These are phyloP conservation scores for Saturnispora zaruensis DNA, from an alignment of 805 yeast species.

Conservation along the genomic window DNA sequence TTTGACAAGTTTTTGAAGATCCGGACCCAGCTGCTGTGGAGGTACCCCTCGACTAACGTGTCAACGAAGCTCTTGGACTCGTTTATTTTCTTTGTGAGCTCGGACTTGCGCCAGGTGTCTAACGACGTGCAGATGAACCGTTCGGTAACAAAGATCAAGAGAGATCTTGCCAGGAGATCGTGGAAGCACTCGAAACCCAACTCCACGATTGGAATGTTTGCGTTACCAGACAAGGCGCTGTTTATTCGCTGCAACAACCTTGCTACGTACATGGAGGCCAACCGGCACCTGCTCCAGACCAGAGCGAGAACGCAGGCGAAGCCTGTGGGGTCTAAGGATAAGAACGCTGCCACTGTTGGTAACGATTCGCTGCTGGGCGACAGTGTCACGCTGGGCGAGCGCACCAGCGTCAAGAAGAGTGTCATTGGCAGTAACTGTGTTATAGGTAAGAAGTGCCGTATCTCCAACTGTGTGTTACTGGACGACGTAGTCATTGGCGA, in stretches of 20 bases:
- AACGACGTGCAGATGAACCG: constrained; percentile 26
- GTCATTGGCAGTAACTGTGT: constrained; percentile 67
- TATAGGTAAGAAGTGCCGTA: constrained; percentile 79
- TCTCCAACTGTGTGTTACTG: constrained; percentile 77
- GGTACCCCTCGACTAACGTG: constrained; percentile 67
- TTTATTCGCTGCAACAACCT: constrained; percentile 75
- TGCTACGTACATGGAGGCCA: constrained; percentile 82
- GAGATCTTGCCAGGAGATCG: constrained; percentile 84
- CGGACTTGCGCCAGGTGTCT: constrained; percentile 32
- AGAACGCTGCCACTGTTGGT: constrained; percentile 69
- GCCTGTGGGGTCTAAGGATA: constrained; percentile 23
- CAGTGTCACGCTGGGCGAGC: constrained; percentile 63
- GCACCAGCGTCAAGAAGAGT: constrained; percentile 77
- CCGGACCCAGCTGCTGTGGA: constrained; percentile 86
- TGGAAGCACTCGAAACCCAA: constrained; percentile 66
- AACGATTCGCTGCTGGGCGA: constrained; percentile 76
- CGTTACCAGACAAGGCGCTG: constrained; percentile 58
- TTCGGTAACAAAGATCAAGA: constrained; percentile 57
- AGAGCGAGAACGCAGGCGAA: neutral
- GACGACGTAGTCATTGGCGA: constrained; percentile 69
- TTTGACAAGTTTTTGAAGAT: constrained; percentile 62
- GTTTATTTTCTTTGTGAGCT: constrained; percentile 57
- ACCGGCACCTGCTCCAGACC: constrained; percentile 59
- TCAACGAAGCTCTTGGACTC: constrained; percentile 72
- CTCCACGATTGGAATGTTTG: constrained; percentile 61